These are phyloP conservation scores for Kentomonas sorsogonicus DNA, from an alignment of 208 protist species.

Conservation along the genomic window DNA sequence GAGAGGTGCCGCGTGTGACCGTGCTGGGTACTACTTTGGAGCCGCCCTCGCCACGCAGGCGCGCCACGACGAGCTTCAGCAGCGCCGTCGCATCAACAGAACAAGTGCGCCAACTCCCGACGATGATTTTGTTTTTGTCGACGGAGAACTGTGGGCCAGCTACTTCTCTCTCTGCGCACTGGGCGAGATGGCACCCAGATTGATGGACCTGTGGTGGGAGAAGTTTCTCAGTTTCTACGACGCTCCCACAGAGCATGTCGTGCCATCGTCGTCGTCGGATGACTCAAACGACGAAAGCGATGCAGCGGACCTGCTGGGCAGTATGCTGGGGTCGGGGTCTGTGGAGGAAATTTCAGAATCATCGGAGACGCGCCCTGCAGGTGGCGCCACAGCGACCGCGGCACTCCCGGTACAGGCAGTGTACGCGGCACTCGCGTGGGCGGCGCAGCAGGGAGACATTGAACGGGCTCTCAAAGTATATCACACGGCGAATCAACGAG, in stretches of 20 bases:
- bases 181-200: constrained; percentile 49
- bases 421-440: constrained; percentile 64
- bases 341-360: too few species aligned
- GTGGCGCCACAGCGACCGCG: not conserved
- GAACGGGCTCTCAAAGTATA: constrained; percentile 59
- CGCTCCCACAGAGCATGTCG: not conserved
- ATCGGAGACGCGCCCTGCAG: not conserved
- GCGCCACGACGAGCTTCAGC: too few species aligned
- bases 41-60: constrained; percentile 43
- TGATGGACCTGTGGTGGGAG: constrained; percentile 79
- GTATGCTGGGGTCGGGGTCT: too few species aligned
- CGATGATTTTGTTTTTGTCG: too few species aligned
- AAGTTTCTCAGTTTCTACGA: constrained; percentile 27
- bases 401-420: constrained; percentile 45
- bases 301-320: too few species aligned
- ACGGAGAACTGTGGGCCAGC: constrained; percentile 39
- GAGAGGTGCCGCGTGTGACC: constrained; percentile 33
- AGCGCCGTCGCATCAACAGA: too few species aligned
- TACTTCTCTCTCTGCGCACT: constrained; percentile 52
- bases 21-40: constrained; percentile 68
- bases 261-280: not conserved
- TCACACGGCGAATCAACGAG: constrained; percentile 46
- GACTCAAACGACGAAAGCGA: too few species aligned
- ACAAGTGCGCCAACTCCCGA: too few species aligned
- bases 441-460: constrained; percentile 56